A percentile compares a stretch with the other conserved stretches of the same genome.
Conservation (phyloP, 1,284 basidiomycete species). For the Apiotrichum mycotoxinovorans region DNA sequence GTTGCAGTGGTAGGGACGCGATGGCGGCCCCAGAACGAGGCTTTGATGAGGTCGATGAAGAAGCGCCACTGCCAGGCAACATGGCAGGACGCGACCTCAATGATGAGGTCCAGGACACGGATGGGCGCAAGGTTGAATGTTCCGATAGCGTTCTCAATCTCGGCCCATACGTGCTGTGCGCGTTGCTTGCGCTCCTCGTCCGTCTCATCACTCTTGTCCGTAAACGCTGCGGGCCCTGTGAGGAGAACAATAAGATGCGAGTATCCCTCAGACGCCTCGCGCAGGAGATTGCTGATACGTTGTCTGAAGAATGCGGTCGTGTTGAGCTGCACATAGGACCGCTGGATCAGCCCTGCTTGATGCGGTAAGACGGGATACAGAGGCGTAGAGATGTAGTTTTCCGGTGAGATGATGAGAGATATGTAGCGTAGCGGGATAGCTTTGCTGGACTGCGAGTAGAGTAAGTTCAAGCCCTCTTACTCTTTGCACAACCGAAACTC, state of each 20-base stretch:
- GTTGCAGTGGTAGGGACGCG: neutral
- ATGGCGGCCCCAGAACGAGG: constrained; percentile 3
- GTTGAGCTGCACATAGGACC: constrained; percentile 33
- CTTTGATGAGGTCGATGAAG: constrained; percentile 74
- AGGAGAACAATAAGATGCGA: constrained; percentile 82
- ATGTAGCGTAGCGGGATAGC: constrained; percentile 24
- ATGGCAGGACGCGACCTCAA: constrained; percentile 84
- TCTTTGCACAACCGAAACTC: no score
- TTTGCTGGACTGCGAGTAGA: constrained; percentile 1
- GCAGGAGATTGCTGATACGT: constrained; percentile 94
- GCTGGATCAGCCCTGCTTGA: constrained; percentile 22
- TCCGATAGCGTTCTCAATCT: constrained; percentile 82
- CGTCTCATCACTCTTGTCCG: constrained; percentile 7
- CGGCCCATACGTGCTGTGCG: constrained; percentile 74
- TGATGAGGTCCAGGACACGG: constrained; percentile 85
- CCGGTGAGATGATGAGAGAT: constrained; percentile 30
- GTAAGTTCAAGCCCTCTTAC: neutral
- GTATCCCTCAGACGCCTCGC: constrained; percentile 97
- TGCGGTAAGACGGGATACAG: constrained; percentile 27
- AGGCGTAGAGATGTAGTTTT: constrained; percentile 23
- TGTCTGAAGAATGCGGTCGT: constrained; percentile 72
- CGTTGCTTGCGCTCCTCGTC: constrained; percentile 52
- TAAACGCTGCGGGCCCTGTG: constrained; percentile 59
- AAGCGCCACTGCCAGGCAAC: constrained; percentile 82
- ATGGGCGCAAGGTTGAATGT: constrained; percentile 96